Base-by-base conservation (phyloP, 177 flowering plant genomes). In the Telopea speciosissima region DNA sequence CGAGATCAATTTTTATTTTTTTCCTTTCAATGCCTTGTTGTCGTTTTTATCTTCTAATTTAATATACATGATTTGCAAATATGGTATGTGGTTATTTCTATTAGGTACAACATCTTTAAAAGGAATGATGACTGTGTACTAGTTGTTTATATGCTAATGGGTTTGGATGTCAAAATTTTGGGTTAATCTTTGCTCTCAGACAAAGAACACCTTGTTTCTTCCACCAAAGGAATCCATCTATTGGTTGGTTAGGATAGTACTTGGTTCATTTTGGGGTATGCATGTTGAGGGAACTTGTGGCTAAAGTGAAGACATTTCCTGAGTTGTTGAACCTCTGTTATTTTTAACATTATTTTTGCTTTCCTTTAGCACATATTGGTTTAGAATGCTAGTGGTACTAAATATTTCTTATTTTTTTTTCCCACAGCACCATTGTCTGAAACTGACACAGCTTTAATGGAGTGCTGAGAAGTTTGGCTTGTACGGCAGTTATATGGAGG, bases 341-440 rank as follows among this genome's bases (percentile, higher is more conserved):
- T 13, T 26, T 23, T 3, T 2, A 24, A 8, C n/a, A 66, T 23
- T 1, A 21, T 21, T 62, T 49, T 5, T 49, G 0, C 17, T 49
- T 16, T 16, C 14, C 49, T 12, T 49, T 49, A 5, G 17, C 54
- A 49, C 17, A 3, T 49, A 12, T 49, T 49, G 54, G 19, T 49
- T 49, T 12, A 49, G 49, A 49, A 8, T 10, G 42, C 54, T 33
- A 62, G 17, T 10, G n/a, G 33, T 42, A 7, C 1, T n/a, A 1
- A 36, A 5, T 4, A 3, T 36, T 22, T 25, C 49, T 42, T 42
- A 42, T 31, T 60, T 66, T 60, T 31, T 79, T 80, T 24, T 63
- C 44, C 77, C 83, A 82, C 99, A 95, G 99, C 97, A 13, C 99
- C 99, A 45, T 76, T 92, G 17, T 90, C 99, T 14, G 99, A 92